These are phyloP conservation scores for Coemansia sp. DNA, from an alignment of 192 early-diverging fungal genomes.

Conservation along the genomic window DNA sequence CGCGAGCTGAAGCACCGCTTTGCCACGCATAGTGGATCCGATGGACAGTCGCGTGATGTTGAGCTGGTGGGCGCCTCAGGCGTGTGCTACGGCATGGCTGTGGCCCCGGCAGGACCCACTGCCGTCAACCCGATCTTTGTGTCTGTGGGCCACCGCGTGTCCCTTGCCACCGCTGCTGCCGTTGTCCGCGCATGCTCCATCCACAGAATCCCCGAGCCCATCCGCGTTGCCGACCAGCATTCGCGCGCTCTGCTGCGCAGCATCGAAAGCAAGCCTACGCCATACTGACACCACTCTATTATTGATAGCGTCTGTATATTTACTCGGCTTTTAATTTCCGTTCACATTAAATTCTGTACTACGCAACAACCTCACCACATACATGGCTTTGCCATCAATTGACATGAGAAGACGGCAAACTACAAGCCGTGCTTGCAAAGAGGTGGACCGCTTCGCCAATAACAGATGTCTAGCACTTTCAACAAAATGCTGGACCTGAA, in stretches of 20 bases:
- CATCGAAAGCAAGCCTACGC: too few relatives aligned
- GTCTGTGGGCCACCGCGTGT: conserved; percentile 76
- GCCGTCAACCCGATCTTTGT: conserved; percentile 87
- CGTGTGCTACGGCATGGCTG: conserved; percentile 56
- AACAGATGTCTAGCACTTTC: too few relatives aligned
- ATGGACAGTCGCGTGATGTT: conserved; percentile 47
- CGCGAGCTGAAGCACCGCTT: conserved; percentile 56
- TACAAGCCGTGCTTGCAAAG: too few relatives aligned
- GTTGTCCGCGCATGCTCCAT: conserved; percentile 64
- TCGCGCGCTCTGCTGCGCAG: conserved; percentile 26
- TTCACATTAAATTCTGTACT: too few relatives aligned
- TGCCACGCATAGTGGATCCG: conserved; percentile 13
- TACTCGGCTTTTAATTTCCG: too few relatives aligned
- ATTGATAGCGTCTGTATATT: too few relatives aligned
- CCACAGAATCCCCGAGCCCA: conserved; percentile 85
- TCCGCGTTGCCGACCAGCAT: conserved; percentile 77
- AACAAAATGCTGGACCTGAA: too few relatives aligned
- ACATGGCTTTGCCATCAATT: too few relatives aligned
- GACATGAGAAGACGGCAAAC: too few relatives aligned
- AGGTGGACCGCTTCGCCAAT: too few relatives aligned
- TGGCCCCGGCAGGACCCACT: conserved; percentile 37
- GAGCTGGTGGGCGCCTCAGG: conserved; percentile 53
- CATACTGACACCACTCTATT: too few relatives aligned
- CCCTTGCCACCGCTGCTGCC: conserved; percentile 65
- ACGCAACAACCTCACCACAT: neutral